A percentile compares a stretch with the other conserved stretches of the same genome.
Conservation (phyloP, 2,329 filamentous ascomycete species). For the Scopulariopsis brevicaulis region DNA sequence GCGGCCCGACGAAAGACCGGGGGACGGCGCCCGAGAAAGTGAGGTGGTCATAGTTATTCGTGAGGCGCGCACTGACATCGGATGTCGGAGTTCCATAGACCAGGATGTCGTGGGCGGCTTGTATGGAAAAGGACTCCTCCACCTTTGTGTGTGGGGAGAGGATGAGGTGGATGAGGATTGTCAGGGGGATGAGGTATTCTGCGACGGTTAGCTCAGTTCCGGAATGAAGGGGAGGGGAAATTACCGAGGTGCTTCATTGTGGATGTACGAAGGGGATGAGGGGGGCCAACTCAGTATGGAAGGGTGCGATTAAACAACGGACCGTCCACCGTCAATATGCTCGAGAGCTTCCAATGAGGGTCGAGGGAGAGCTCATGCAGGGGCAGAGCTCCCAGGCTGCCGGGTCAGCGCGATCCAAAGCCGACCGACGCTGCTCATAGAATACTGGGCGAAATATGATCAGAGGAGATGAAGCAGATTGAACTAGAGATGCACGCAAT, state of each 20-base stretch:
- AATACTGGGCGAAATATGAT: too few relatives aligned
- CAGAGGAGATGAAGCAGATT: too few relatives aligned
- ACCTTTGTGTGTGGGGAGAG: slow-evolving; percentile 89
- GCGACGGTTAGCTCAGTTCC: slow-evolving; percentile 9
- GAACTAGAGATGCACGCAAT: too few relatives aligned
- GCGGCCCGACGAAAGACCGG: slow-evolving; percentile 75
- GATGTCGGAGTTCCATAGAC: slow-evolving; percentile 60
- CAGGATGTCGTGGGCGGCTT: slow-evolving; percentile 84
- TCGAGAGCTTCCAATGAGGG: too few relatives aligned
- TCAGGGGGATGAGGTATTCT: slow-evolving; percentile 43
- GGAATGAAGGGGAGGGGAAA: slow-evolving; percentile 14
- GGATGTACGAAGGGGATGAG: background rate
- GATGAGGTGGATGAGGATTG: slow-evolving; percentile 58
- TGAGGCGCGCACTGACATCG: slow-evolving; percentile 42
- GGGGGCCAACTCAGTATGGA: background rate
- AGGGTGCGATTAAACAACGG: too few relatives aligned
- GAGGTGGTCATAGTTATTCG: slow-evolving; percentile 72
- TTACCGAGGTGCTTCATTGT: background rate
- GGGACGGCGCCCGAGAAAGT: slow-evolving; percentile 86
- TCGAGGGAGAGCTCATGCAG: too few relatives aligned
- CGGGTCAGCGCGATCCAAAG: too few relatives aligned
- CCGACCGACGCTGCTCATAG: too few relatives aligned
- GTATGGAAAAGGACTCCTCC: slow-evolving; percentile 96
- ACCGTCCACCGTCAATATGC: too few relatives aligned
- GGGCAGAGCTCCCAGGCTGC: too few relatives aligned